Evolutionary conservation across 2,329 filamentous ascomycete species (phyloP).

Genomic region (Pleurostoma richardsiae): DNA sequence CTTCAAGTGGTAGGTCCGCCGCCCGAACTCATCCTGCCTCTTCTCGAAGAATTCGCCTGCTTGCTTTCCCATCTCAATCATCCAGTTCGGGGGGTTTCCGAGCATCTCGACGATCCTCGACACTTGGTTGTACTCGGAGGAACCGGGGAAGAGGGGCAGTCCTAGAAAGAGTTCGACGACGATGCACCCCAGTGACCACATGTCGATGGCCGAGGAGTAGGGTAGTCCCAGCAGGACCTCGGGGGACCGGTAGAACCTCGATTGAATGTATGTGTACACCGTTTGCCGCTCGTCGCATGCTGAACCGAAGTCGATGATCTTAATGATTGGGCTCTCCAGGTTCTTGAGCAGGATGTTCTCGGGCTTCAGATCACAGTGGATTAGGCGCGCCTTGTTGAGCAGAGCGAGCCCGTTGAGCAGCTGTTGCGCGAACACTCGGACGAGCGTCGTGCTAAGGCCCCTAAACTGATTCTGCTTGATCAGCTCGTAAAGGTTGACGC

Average conservation of each 20-base stretch:
- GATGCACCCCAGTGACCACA: constrained; percentile 99
- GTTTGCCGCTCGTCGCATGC: constrained; percentile 98
- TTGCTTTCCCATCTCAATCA: constrained; percentile 98
- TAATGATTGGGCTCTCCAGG: constrained; percentile 97
- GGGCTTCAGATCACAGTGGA: constrained; percentile 96
- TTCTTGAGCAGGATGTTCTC: constrained; percentile 98
- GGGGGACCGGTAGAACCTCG: constrained; percentile 93
- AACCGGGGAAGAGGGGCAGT: constrained; percentile 89
- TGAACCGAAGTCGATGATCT: constrained; percentile 98
- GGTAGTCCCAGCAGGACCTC: constrained; percentile 93
- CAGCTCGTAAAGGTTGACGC: constrained; percentile 95
- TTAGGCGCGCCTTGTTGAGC: constrained; percentile 91
- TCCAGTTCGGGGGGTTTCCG: constrained; percentile 93
- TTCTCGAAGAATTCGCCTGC: constrained; percentile 97
- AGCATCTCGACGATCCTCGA: constrained; percentile 98
- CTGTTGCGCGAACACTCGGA: constrained; percentile 96
- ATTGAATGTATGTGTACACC: constrained; percentile 99
- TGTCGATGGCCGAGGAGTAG: constrained; percentile 97
- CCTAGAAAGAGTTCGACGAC: constrained; percentile 96
- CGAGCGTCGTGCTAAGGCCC: constrained; percentile 90
- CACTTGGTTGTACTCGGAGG: constrained; percentile 98
- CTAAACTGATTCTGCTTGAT: constrained; percentile 99
- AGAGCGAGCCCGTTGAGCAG: constrained; percentile 87
- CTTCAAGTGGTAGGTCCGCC: constrained; percentile 87
- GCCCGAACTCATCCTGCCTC: constrained; percentile 81